Percentiles rank a stretch among this genome's conserved stretches.
These are phyloP conservation scores for Hypoxylon subgilvum DNA, from an alignment of 495 filamentous ascomycete genomes.

Conservation along the genomic window DNA sequence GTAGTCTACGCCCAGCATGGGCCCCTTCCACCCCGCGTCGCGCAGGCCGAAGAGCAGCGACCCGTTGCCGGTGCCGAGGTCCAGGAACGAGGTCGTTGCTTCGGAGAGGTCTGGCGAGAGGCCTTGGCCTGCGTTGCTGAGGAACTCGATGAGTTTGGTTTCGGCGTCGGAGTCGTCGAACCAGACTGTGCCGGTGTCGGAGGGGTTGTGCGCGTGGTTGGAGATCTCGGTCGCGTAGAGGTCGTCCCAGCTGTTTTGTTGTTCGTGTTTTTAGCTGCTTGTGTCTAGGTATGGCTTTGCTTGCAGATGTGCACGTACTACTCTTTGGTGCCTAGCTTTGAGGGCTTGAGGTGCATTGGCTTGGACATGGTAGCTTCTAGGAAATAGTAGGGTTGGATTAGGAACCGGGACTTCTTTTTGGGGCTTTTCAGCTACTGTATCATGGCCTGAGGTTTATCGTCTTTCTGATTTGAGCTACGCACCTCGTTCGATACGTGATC, in stretches of 20 bases:
- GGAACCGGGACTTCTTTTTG: too few species aligned
- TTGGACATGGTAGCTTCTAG: too few species aligned
- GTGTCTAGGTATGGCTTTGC: not conserved
- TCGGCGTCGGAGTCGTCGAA: constrained; percentile 76
- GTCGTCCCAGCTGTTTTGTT: constrained; percentile 68
- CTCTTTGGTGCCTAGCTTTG: constrained; percentile 70
- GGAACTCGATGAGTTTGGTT: constrained; percentile 63
- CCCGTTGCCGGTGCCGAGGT: constrained; percentile 90
- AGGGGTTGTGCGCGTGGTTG: constrained; percentile 66
- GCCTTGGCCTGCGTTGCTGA: constrained; percentile 46
- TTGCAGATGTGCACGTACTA: constrained; percentile 56
- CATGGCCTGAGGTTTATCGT: too few species aligned
- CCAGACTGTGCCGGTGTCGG: constrained; percentile 74
- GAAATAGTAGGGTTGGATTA: too few species aligned
- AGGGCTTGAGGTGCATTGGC: constrained; percentile 63
- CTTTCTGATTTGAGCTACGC: too few species aligned
- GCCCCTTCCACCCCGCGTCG: constrained; percentile 61
- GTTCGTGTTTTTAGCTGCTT: not conserved
- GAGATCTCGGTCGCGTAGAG: constrained; percentile 66
- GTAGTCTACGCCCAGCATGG: constrained; percentile 88
- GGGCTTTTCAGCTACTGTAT: too few species aligned
- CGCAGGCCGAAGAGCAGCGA: constrained; percentile 79
- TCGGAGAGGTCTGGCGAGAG: constrained; percentile 4
- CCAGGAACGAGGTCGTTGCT: constrained; percentile 59
- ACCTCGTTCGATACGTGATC: too few species aligned